Evolutionary conservation across 768 basidiomycete genomes (phyloP), one percentile per base, ranked within the genome.

Genomic region (Kwoniella pini): DNA sequence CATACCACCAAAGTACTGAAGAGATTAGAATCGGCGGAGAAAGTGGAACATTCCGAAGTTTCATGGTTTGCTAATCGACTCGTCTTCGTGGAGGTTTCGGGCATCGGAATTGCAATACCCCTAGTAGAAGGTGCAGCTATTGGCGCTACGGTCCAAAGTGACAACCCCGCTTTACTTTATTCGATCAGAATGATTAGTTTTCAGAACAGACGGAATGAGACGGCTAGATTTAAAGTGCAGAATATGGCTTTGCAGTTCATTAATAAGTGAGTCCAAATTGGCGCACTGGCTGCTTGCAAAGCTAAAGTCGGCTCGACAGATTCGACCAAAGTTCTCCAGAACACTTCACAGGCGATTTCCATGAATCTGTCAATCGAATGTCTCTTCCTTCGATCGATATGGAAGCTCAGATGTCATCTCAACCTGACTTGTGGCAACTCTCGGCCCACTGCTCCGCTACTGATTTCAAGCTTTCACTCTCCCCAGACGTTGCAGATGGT

Each of bases 101-200:
- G 88, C 66, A 82, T 97, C 33, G 93, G 93, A n/a, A 84, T 92
- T 2, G 94, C 91, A 4, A 90, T 98, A 68, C 95, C 95, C 0
- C 81, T 97, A 26, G 84, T 83, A 0, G 82, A 86, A 54, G 83
- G 86, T 54, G 82, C 84, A 26, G 79, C 88, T 7, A 84, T 67
- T 17, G 59, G 59, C 15, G 50, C 42, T 19, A 21, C 7, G 15
- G 31, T 39, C 12, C 44, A 45, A 9, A 59, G 57, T 22, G 70
- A 68, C 19, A 48, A 50, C 28, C 85, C 86, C 7, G 94, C 94
- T 0, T 90, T 98, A 79, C 79, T 98, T 22, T 88, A 93, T 71
- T 88, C 91, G 1, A 85, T 96, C 55, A 84, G 85, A 60, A 84
- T 86, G 0, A 82, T 96, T 54, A 80, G 81, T 50, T 95, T 96